Evolutionary conservation across 1,284 basidiomycete species (phyloP).

Genomic region (Ceratobasidium sp.): DNA sequence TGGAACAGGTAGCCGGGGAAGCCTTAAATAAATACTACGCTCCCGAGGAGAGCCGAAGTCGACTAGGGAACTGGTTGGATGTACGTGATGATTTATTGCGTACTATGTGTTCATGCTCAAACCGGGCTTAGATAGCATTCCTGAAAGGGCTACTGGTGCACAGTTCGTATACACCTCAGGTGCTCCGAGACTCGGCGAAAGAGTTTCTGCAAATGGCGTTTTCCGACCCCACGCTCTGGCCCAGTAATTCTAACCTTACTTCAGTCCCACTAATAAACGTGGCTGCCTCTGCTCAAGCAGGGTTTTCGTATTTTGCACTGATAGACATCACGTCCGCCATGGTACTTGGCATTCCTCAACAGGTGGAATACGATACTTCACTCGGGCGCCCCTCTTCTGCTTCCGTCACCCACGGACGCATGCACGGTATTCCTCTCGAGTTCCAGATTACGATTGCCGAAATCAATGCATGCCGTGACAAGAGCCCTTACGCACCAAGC

Average conservation of each 20-base stretch:
- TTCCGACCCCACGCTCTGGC: constrained; percentile 8
- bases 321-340: not conserved
- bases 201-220: not conserved
- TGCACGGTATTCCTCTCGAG: not conserved
- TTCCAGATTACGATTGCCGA: not conserved
- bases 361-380: constrained; percentile 9
- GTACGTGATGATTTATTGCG: not conserved
- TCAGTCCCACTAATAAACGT: not conserved
- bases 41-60: not conserved
- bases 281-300: not conserved
- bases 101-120: not conserved
- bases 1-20: not conserved
- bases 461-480: not conserved
- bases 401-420: not conserved
- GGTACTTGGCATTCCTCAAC: constrained; percentile 11
- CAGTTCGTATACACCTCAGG: not conserved
- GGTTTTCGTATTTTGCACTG: not conserved
- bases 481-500: not conserved
- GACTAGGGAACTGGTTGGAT: not conserved
- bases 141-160: not conserved
- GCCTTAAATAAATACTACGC: not conserved
- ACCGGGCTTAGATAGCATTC: not conserved
- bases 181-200: not conserved
- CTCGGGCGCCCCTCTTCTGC: not conserved
- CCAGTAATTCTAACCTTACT: not conserved